Conservation (phyloP, 2,329 filamentous ascomycete species). For the Colletotrichum horii region DNA sequence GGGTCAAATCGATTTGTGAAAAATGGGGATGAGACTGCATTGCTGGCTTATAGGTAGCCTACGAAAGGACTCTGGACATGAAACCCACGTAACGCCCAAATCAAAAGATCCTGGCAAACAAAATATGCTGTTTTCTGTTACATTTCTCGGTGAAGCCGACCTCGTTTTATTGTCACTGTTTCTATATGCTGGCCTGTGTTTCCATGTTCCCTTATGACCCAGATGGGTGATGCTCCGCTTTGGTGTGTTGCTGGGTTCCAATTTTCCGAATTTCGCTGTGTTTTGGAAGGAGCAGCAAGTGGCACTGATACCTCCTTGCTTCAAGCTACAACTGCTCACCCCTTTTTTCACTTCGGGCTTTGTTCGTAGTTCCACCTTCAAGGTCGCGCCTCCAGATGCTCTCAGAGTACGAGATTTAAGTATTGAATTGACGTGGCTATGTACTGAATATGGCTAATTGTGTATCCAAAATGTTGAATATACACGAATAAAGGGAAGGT, state of each 20-base stretch:
- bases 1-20: constrained; percentile 29
- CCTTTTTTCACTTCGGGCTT: neutral
- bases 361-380: neutral
- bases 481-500: neutral
- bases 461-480: neutral
- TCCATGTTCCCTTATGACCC: neutral
- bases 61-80: constrained; percentile 42
- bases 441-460: neutral
- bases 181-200: neutral
- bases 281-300: neutral
- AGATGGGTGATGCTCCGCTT: neutral
- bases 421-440: neutral
- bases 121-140: constrained; percentile 23
- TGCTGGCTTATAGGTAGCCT: constrained; percentile 42
- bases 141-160: neutral
- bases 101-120: constrained; percentile 32
- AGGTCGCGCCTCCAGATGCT: neutral
- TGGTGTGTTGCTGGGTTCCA: neutral
- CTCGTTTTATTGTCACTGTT: neutral
- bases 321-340: neutral
- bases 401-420: neutral
- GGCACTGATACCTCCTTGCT: neutral
- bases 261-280: neutral
- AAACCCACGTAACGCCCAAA: constrained; percentile 37
- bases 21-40: constrained; percentile 28